phyloP scores from a whole-genome alignment of 805 yeast species.

The Torulaspora delbrueckii region DNA sequence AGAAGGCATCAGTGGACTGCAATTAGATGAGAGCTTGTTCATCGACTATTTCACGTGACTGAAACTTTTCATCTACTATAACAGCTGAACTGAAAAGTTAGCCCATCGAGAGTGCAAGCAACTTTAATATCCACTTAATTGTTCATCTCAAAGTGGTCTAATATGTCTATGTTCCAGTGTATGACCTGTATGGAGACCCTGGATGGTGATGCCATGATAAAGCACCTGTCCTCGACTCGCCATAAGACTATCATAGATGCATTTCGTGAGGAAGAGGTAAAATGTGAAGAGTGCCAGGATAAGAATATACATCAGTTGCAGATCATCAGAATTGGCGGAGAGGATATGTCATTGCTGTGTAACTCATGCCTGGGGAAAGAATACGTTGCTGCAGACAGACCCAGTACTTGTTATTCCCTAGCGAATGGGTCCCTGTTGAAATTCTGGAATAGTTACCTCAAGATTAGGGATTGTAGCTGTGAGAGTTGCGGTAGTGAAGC shows the following conservation, averaged over 20 bases:
- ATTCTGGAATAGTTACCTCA: constrained; percentile 44
- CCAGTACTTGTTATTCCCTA: constrained; percentile 47
- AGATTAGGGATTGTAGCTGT: constrained; percentile 50
- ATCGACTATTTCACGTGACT: neutral
- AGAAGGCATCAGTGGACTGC: no score
- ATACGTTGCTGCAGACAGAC: constrained; percentile 34
- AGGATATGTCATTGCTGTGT: constrained; percentile 50
- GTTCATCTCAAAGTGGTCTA: neutral
- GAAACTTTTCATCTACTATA: neutral
- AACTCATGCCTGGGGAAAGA: constrained; percentile 42
- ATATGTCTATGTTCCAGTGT: constrained; percentile 38
- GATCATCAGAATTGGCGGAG: constrained; percentile 50
- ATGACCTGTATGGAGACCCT: constrained; percentile 41
- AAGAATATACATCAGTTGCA: constrained; percentile 49
- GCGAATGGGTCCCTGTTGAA: constrained; percentile 53
- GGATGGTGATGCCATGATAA: constrained; percentile 41
- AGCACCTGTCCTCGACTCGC: constrained; percentile 49
- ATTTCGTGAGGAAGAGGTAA: constrained; percentile 39
- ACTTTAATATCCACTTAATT: neutral
- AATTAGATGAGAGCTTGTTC: neutral
- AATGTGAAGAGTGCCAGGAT: constrained; percentile 55
- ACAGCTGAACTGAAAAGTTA: neutral
- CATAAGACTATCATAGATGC: constrained; percentile 44
- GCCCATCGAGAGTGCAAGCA: neutral
- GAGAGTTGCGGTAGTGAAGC: constrained; percentile 40